Evolutionary conservation across 305 asterid genomes (phyloP), one percentile per base, ranked within the genome.

Genomic region (Withania somnifera): DNA sequence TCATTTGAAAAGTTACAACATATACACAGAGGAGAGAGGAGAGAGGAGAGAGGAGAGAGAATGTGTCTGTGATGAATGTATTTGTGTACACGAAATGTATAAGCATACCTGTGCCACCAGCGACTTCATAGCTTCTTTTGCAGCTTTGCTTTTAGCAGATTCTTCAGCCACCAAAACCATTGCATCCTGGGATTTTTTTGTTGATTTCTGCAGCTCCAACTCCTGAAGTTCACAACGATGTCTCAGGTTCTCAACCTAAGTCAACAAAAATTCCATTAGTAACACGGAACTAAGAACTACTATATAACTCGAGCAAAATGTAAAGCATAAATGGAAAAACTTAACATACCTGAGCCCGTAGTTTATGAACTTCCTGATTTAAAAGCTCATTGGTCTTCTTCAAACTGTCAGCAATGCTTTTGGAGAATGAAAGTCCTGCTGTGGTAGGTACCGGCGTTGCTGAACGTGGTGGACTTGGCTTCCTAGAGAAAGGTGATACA

Each of bases 381-480:
- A 94, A 84, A 85, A 90, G 90, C 63, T 96, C 99, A 68, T 94
- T 93, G n/a, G 97, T 91, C 89, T 92, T 95, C 91, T 91, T 96
- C 73, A 92, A 86, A 89, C 97, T 91, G 81, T 96, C 99, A 36
- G 93, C 87, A 85, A 86, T 89, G 86, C 92, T 92, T 86, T 92
- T 91, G 77, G 95, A 90, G 84, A 92, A 92, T 53, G 98, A 93
- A 83, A 96, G 97, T 15, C 97, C 98, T 2, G 97, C 83, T 26
- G 95, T 89, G 56, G 99, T 94, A 58, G 98, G 99, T 75, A 92
- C 91, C 0, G 98, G 99, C 6, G 99, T 94, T 53, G 97, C 97
- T 10, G 98, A 94, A 64, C 97, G 90, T 2, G 97, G 98, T 75
- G 98, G 98, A 75, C 99, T 96, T 24, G 94, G 78, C 85, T 89